Evolutionary conservation across 441 rosid genomes (phyloP).

Genomic region (Pelargonium myrrhifolium): DNA sequence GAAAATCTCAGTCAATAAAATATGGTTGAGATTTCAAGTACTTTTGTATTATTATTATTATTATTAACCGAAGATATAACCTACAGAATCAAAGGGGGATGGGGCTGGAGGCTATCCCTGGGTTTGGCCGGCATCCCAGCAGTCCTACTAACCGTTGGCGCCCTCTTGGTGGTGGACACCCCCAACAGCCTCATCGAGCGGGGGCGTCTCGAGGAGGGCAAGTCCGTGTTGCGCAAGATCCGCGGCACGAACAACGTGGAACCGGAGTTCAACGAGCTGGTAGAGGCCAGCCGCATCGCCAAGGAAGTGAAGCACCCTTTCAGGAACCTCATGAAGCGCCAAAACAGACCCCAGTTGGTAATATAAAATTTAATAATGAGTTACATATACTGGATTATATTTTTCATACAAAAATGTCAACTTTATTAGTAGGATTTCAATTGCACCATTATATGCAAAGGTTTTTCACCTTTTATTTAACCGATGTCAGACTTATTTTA

Average conservation of each 20-base stretch:
- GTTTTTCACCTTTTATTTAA: too few species aligned
- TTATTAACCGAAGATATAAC: too few species aligned
- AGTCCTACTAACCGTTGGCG: conserved; percentile 38
- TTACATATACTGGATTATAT: too few species aligned
- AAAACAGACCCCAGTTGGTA: conserved; percentile 36
- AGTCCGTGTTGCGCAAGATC: conserved; percentile 38
- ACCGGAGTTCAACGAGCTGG: conserved; percentile 40
- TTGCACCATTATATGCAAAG: too few species aligned
- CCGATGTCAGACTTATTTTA: too few species aligned
- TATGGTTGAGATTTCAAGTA: too few species aligned
- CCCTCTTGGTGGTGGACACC: conserved; percentile 46
- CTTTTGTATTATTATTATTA: too few species aligned
- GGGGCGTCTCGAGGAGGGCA: conserved; percentile 33
- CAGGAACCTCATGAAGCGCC: conserved; percentile 28
- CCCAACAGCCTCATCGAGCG: conserved; percentile 61
- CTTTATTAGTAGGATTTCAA: too few species aligned
- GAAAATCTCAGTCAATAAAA: too few species aligned
- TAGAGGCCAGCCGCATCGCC: conserved; percentile 37
- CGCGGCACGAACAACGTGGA: conserved; percentile 48
- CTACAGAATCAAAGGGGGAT: not conserved
- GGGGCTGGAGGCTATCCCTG: conserved; percentile 53
- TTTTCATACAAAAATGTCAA: too few species aligned
- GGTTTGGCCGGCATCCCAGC: conserved; percentile 52
- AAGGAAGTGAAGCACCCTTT: conserved; percentile 23
- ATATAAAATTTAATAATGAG: too few species aligned